phyloP scores from a whole-genome alignment of 768 basidiomycete species.

The Lactifluus subvellereus region DNA sequence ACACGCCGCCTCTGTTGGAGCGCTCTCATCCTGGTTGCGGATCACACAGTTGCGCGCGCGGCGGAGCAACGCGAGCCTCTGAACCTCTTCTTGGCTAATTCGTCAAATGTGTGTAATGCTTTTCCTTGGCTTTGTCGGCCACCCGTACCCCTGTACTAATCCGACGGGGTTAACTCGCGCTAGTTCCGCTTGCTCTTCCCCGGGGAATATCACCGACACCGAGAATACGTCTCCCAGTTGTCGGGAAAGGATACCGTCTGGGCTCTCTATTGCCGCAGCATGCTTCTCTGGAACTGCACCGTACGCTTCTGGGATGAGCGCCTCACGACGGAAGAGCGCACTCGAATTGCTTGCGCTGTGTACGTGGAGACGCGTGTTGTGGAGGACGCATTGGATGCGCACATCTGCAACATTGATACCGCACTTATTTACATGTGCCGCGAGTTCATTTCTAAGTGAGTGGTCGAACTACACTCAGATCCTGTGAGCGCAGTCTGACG shows the following conservation, averaged over 20 bases:
- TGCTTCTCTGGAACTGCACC: conserved; percentile 76
- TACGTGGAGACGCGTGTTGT: conserved; percentile 64
- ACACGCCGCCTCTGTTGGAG: conserved; percentile 74
- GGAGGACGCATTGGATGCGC: conserved; percentile 59
- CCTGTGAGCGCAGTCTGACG: neutral
- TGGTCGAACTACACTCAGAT: neutral
- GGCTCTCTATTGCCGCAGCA: conserved; percentile 76
- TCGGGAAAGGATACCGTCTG: conserved; percentile 74
- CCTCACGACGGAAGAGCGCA: conserved; percentile 46
- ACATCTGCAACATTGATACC: conserved; percentile 67
- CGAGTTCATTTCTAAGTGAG: conserved; percentile 24
- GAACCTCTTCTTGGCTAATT: conserved; percentile 54
- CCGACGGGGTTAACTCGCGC: neutral
- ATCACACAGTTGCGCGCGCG: conserved; percentile 62
- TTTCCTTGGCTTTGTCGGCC: neutral
- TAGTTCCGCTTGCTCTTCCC: conserved; percentile 68
- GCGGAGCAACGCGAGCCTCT: conserved; percentile 56
- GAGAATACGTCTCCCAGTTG: conserved; percentile 35
- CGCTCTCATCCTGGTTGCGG: conserved; percentile 61
- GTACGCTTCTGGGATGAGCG: conserved; percentile 43
- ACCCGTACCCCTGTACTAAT: neutral
- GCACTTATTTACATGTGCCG: conserved; percentile 35
- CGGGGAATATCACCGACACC: conserved; percentile 58
- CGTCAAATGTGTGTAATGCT: conserved; percentile 50
- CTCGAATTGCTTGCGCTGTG: conserved; percentile 53